Percentiles rank a stretch among this genome's conserved stretches.
Evolutionary conservation across 2,329 filamentous ascomycete genomes (phyloP).

Genomic region (Coleophoma crateriformis): DNA sequence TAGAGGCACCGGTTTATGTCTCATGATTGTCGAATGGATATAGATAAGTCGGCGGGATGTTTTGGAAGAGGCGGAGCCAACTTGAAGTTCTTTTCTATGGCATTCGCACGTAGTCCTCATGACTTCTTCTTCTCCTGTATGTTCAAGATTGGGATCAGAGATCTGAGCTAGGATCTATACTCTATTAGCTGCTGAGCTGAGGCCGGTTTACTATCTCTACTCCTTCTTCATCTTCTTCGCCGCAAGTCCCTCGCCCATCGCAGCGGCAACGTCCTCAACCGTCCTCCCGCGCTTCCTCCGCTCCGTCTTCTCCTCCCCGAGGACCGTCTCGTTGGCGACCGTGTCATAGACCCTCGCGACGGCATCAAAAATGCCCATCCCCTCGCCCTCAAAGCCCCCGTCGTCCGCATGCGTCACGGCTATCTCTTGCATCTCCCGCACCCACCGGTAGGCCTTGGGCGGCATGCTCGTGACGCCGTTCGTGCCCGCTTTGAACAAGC

Average conservation of each 20-base stretch:
- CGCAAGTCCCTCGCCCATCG: constrained; percentile 40
- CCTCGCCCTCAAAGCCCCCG: constrained; percentile 49
- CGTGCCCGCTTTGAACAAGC: constrained; percentile 39
- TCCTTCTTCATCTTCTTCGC: constrained; percentile 34
- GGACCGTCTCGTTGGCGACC: constrained; percentile 56
- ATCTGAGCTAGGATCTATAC: too few species aligned
- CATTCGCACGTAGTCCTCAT: too few species aligned
- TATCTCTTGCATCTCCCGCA: constrained; percentile 74
- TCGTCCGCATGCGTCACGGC: constrained; percentile 58
- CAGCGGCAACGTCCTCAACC: constrained; percentile 49
- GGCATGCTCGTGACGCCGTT: constrained; percentile 53
- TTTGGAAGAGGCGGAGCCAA: too few species aligned
- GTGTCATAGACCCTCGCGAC: constrained; percentile 55
- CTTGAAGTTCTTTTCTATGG: too few species aligned
- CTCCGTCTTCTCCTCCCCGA: constrained; percentile 54
- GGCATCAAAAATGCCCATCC: constrained; percentile 46
- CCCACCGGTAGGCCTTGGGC: constrained; percentile 74
- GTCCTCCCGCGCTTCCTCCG: constrained; percentile 49
- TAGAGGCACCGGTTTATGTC: too few species aligned
- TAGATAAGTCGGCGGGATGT: too few species aligned
- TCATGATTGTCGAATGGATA: too few species aligned
- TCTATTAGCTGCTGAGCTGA: too few species aligned
- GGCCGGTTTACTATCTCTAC: background rate
- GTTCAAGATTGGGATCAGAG: too few species aligned
- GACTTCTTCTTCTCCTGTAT: too few species aligned